Evolutionary conservation across 352 stramenopile species (phyloP), one percentile per base, ranked within the genome.

Genomic region (Phytophthora lateralis): DNA sequence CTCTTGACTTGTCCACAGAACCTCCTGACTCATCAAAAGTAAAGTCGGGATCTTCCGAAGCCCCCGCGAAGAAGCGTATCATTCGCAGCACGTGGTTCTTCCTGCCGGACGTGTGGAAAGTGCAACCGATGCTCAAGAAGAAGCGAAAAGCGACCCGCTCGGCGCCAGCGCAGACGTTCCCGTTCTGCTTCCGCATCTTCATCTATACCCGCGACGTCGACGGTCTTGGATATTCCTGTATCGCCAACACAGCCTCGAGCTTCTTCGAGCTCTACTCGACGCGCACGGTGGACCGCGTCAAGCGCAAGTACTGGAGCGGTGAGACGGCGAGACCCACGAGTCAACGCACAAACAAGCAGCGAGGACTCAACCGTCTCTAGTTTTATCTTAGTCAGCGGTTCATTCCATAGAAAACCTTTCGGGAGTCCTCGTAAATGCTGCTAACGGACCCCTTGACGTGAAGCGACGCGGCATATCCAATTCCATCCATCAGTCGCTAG

Each of bases 211-310:
- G 73, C 29, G 45, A 67, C 12, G 24, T 47, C 14, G 44, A 73
- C 27, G 54, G 54, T 10, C 32, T 60, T 4, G 47, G 55, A 0
- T 92, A 78, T 45, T 60, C 60, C 6, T 95, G 86, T 55, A 60
- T 89, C n/a, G 73, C 84, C 20, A 67, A 73, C 41, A 65, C 75
- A 3, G 73, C 74, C 12, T 95, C 86, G 43, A 81, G 77, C 21
- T 88, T 93, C 59, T 95, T 95, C 57, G 84, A 95, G 63, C 71
- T 95, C 8, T 93, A 90, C 51, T 93, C 84, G 60, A 95, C 86
- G 12, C 84, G 86, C 14, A 95, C 86, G 0, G 82, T 93, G 34
- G 86, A 95, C 60, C 80, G 86, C 27, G 82, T 93, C 21, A 91
- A 91, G 69, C 77, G 82, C 56, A 89, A 86, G 62, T 86, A 82